A percentile compares a stretch with the other conserved stretches of the same genome.
Evolutionary conservation across 2,329 filamentous ascomycete genomes (phyloP).

Genomic region (Dactylella cylindrospora): DNA sequence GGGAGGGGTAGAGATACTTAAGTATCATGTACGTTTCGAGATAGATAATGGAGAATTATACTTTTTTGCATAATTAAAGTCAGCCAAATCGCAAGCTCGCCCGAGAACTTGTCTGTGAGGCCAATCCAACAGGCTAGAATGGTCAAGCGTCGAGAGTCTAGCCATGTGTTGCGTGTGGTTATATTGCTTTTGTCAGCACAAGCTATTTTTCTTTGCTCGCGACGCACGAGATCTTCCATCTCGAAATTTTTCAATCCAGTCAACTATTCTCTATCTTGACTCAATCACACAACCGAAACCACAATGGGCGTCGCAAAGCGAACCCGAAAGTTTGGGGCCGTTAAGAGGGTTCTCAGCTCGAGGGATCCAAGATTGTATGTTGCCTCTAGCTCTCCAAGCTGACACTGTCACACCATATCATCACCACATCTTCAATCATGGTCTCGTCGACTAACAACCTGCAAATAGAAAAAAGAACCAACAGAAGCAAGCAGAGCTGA

Average conservation of each 20-base stretch:
- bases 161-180: too few relatives aligned
- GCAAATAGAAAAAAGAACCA: constrained; percentile 68
- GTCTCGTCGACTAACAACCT: neutral
- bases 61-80: too few relatives aligned
- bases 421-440: neutral
- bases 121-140: too few relatives aligned
- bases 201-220: constrained; percentile 8
- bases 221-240: constrained; percentile 14
- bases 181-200: too few relatives aligned
- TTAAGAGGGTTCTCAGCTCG: constrained; percentile 80
- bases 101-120: too few relatives aligned
- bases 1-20: too few relatives aligned
- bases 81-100: too few relatives aligned
- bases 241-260: constrained; percentile 14
- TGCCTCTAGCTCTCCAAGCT: constrained; percentile 5
- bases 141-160: too few relatives aligned
- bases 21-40: too few relatives aligned
- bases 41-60: too few relatives aligned
- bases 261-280: neutral
- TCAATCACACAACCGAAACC: constrained; percentile 9
- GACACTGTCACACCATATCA: too few relatives aligned
- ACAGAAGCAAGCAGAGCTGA: constrained; percentile 63
- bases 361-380: constrained; percentile 69
- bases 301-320: constrained; percentile 85
- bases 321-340: constrained; percentile 84